Evolutionary conservation across 2,329 filamentous ascomycete species (phyloP), one percentile per base, ranked within the genome.

Genomic region (Xylaria sp.): DNA sequence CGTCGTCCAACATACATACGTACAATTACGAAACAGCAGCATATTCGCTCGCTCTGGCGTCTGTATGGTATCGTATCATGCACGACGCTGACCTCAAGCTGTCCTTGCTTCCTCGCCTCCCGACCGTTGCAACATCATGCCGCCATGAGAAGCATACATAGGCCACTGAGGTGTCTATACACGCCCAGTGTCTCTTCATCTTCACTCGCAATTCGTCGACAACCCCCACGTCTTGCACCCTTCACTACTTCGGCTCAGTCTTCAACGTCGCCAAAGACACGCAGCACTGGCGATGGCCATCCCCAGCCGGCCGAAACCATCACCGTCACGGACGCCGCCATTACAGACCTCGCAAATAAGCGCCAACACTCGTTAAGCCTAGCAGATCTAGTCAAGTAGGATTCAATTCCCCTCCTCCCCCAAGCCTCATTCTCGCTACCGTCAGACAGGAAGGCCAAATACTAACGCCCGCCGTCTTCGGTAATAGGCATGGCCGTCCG

Each of bases 341-440:
- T 98, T 72, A 88, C 90, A 54, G 88, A 88, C 50, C 87, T 98
- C 55, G 93, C 94, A 36, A 89, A 89, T 65, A 90, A 92, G 76
- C 90, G 91, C 42, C 87, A 97, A 61, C 92, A 97, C 77, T 89
- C 91, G 11, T 83, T 98, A 76, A 96, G 93, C 30, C 87, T 99
- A 39, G 90, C 91, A 66, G 96, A 98, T 77, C 85, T 99, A 5
- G 92, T 98, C 74, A 95, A 91, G 92, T 97, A 85, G 74, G 84
- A 14, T 14, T 60, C 24, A 74, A 84, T 36, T 14, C 53, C 24
- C 24, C 24, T 19, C 5, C 42, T 34, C 30, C 51, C 30, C 24
- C 24, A 27, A 34, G 14, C 51, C 19, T 34, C 27, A 11, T 19
- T 32, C 39, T n/a, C 50, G 30, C 39, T 51, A 17, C 45, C 53